Evolutionary conservation across 495 filamentous ascomycete species (phyloP), one percentile per base, ranked within the genome.

Genomic region (Penicillium bovifimosum): DNA sequence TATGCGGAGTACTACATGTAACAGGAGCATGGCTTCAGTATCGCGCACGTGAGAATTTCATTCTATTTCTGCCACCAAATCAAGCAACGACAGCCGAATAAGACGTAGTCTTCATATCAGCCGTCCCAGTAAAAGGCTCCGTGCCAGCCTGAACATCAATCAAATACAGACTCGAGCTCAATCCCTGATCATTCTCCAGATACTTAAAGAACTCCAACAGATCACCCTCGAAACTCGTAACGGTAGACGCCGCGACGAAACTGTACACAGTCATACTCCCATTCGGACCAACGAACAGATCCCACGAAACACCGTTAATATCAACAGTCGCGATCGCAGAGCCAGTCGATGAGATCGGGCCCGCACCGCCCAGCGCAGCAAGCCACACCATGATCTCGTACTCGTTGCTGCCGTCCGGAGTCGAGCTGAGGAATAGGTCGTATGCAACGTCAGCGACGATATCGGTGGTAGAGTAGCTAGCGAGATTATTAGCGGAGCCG

Each of bases 331-430:
- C 79, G 50, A 84, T 70, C 1, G 81, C 28, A 9, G 69, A 72
- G 46, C 81, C 81, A 6, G 72, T 80, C 27, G 73, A 73, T 10
- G 80, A 82, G 62, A 86, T 85, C 5, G 83, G 81, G 9, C 80
- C 81, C 4, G 84, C 81, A 41, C 79, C 81, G 29, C 81, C 83
- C 50, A 80, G 64, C 26, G 79, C 77, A 4, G 69, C 82, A 18
- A 86, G 76, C 84, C 85, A 88, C 58, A 88, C 72, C 85, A 88
- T 88, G 63, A 88, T 74, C 65, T 88, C 85, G 63, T 84, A 86
- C 58, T 81, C 71, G 27, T 71, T 64, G 32, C 60, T 60, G 18
- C 73, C 74, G 45, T 60, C 60, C 9, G 77, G 58, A 16, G 71
- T 72, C 18, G 76, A 69, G 14, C 72, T 71, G 35, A 77, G 74